Evolutionary conservation across 192 early-diverging fungal genomes (phyloP).

Genomic region (Coemansia sp.): DNA sequence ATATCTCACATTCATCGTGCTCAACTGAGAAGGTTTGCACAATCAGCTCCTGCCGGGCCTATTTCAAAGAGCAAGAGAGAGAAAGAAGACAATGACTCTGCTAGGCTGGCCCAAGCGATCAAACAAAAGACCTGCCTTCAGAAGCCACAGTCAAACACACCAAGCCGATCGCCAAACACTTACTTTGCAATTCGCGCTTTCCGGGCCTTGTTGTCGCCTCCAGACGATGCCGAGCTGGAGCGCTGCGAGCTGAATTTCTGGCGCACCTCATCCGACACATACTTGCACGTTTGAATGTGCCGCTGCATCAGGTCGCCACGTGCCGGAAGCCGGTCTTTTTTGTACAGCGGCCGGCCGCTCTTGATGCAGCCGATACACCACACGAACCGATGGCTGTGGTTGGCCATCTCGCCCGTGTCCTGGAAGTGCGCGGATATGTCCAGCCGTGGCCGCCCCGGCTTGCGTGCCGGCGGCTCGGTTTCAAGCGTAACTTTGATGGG

Average conservation of each 20-base stretch:
- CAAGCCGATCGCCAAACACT: slow-evolving; percentile 8
- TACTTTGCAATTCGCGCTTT: slow-evolving; percentile 46
- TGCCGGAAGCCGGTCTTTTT: slow-evolving; percentile 44
- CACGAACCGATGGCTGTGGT: slow-evolving; percentile 54
- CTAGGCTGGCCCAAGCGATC: too few species aligned
- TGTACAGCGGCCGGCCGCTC: slow-evolving; percentile 43
- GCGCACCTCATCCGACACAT: slow-evolving; percentile 38
- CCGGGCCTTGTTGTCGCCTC: slow-evolving; percentile 29
- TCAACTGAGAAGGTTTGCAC: too few species aligned
- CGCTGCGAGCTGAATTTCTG: slow-evolving; percentile 36
- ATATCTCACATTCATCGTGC: too few species aligned
- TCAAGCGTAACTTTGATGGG: slow-evolving; percentile 40
- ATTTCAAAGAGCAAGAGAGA: too few species aligned
- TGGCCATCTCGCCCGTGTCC: slow-evolving; percentile 56
- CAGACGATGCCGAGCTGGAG: slow-evolving; percentile 48
- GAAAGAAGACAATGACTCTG: too few species aligned
- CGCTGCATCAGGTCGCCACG: slow-evolving; percentile 54
- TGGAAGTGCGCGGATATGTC: slow-evolving; percentile 54
- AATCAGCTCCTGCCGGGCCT: too few species aligned
- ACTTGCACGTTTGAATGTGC: slow-evolving; percentile 43
- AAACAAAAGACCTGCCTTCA: too few species aligned
- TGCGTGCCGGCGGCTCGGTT: slow-evolving; percentile 49
- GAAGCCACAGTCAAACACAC: too few species aligned
- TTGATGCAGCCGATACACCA: slow-evolving; percentile 55
- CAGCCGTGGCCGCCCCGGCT: slow-evolving; percentile 51